phyloP scores from a whole-genome alignment of 129 eudicot genomes.

The Mikania micrantha region DNA sequence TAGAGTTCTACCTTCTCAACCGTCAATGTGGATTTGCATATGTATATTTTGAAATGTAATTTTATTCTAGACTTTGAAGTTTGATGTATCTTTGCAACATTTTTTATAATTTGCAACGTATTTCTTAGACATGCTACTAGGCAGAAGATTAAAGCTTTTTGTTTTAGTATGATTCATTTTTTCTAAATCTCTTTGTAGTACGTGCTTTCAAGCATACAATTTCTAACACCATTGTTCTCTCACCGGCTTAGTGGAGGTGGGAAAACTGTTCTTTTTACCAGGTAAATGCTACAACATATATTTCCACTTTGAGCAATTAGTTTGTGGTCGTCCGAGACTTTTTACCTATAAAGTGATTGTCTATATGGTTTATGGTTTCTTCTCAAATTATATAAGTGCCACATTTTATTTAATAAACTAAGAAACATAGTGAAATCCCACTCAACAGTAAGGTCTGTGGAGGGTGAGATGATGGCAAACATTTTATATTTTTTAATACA shows the following conservation, averaged over 20 bases:
- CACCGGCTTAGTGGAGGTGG: conserved; percentile 95
- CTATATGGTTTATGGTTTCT: neutral
- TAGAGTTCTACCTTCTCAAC: too few species aligned
- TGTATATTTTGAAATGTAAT: neutral
- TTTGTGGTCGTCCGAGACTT: neutral
- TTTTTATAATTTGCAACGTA: too few species aligned
- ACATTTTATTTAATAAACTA: too few species aligned
- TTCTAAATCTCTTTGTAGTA: conserved; percentile 41
- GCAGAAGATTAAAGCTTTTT: neutral
- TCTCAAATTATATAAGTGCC: neutral
- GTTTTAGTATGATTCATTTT: neutral
- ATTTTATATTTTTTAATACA: neutral
- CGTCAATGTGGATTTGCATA: neutral
- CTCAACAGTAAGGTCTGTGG: too few species aligned
- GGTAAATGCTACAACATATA: conserved; percentile 30
- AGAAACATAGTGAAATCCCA: too few species aligned
- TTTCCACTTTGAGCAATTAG: neutral
- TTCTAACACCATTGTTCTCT: conserved; percentile 66
- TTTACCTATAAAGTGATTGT: neutral
- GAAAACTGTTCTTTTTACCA: conserved; percentile 81
- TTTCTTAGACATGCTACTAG: neutral
- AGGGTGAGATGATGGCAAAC: too few species aligned
- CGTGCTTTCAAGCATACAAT: conserved; percentile 55
- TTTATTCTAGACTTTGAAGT: neutral
- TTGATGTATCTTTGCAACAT: neutral